phyloP scores from a whole-genome alignment of 331 rosid genomes.

The Pyrus hybrid region DNA sequence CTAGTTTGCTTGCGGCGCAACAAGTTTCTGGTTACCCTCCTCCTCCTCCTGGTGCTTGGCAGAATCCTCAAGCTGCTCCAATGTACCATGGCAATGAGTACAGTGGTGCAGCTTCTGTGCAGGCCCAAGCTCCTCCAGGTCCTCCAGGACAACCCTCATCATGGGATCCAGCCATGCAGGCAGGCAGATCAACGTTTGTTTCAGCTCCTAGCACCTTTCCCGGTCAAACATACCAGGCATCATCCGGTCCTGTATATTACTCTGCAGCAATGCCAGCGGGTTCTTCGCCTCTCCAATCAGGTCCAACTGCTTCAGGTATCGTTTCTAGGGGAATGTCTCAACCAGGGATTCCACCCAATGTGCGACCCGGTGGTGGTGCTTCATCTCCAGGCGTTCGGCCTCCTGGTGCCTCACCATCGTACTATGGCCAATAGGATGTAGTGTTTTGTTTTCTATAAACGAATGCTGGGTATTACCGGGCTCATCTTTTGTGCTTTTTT shows the following conservation, averaged over 20 bases:
- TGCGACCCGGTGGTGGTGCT: constrained; percentile 29
- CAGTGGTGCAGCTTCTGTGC: constrained; percentile 24
- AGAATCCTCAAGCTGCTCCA: constrained; percentile 56
- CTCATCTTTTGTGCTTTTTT: background rate
- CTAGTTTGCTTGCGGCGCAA: constrained; percentile 42
- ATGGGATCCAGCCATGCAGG: constrained; percentile 66
- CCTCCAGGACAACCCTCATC: constrained; percentile 57
- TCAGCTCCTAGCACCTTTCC: constrained; percentile 46
- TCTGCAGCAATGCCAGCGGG: constrained; percentile 29
- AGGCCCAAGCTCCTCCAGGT: constrained; percentile 46
- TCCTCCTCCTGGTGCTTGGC: constrained; percentile 52
- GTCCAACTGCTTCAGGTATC: constrained; percentile 28
- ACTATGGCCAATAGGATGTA: constrained; percentile 25
- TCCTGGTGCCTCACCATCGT: constrained; percentile 24
- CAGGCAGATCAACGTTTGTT: constrained; percentile 37
- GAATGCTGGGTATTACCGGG: constrained; percentile 1
- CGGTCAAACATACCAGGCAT: constrained; percentile 38
- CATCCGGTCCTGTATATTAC: constrained; percentile 36
- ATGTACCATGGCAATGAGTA: constrained; percentile 41
- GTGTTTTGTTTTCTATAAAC: background rate
- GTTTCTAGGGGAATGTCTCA: constrained; percentile 25
- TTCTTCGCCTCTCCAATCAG: constrained; percentile 33
- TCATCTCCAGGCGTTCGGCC: constrained; percentile 29
- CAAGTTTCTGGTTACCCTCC: constrained; percentile 26
- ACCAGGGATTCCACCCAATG: constrained; percentile 18